Evolutionary conservation across 2,329 filamentous ascomycete species (phyloP).

Genomic region (Calonectria hawksworthii): DNA sequence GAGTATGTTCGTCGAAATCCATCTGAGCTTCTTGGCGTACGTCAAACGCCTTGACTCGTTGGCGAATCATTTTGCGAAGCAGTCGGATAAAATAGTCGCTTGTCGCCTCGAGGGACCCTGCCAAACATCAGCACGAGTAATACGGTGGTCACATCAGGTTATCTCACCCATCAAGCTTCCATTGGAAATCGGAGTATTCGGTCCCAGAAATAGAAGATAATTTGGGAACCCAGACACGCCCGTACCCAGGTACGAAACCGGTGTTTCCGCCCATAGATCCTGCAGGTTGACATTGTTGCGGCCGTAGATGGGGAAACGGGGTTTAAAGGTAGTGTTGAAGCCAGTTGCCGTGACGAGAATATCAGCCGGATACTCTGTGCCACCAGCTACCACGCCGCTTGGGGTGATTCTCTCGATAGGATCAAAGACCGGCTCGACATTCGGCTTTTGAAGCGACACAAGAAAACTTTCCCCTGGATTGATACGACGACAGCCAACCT

Average conservation of each 20-base stretch:
- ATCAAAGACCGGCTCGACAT: constrained; percentile 54
- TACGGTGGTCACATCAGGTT: accelerated
- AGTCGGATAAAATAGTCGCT: constrained; percentile 46
- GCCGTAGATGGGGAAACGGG: constrained; percentile 43
- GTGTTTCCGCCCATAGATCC: constrained; percentile 36
- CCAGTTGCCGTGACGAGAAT: constrained; percentile 39
- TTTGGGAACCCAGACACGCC: constrained; percentile 45
- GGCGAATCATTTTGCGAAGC: constrained; percentile 39
- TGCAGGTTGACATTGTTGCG: constrained; percentile 32
- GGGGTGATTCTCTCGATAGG: constrained; percentile 43
- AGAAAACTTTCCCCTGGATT: constrained; percentile 58
- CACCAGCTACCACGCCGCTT: constrained; percentile 43
- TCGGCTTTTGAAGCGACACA: constrained; percentile 55
- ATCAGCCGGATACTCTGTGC: constrained; percentile 32
- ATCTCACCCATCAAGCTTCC: constrained; percentile 40
- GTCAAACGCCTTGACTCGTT: constrained; percentile 37
- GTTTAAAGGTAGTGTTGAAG: constrained; percentile 40
- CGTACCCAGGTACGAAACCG: constrained; percentile 50
- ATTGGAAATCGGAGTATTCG: constrained; percentile 48
- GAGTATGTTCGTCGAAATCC: constrained; percentile 61
- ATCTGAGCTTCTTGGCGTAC: constrained; percentile 51
- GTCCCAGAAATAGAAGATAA: constrained; percentile 49
- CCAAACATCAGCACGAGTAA: neutral
- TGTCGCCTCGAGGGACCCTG: constrained; percentile 44
- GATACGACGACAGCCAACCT: constrained; percentile 42